Conservation (phyloP, 768 basidiomycete genomes). For the Macrocybe gigantea region DNA sequence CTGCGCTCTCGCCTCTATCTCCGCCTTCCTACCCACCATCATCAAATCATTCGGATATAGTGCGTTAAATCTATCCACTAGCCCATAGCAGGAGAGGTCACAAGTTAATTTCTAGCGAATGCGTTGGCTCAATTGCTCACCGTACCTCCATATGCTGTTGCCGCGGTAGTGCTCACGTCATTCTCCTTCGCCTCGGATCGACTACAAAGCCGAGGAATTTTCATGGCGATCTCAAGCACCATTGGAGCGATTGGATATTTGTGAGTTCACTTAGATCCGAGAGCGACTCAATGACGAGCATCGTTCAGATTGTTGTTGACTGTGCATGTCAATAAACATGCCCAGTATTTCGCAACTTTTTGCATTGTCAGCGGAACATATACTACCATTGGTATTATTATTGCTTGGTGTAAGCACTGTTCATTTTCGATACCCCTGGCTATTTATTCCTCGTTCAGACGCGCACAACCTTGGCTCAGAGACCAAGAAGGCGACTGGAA, state of each 20-base stretch:
- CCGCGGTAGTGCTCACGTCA: slow-evolving; percentile 53
- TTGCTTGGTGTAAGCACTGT: slow-evolving; percentile 65
- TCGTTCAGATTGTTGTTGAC: slow-evolving; percentile 45
- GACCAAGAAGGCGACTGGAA: slow-evolving; percentile 69
- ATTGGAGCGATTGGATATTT: slow-evolving; percentile 60
- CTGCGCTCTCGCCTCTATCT: slow-evolving; percentile 70
- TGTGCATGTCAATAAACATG: slow-evolving; percentile 48
- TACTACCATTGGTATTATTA: slow-evolving; percentile 64
- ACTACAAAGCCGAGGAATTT: slow-evolving; percentile 51
- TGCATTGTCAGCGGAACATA: slow-evolving; percentile 76
- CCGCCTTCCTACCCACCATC: slow-evolving; percentile 81
- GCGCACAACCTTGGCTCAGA: slow-evolving; percentile 77
- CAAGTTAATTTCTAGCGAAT: slow-evolving; percentile 35
- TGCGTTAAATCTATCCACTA: slow-evolving; percentile 25
- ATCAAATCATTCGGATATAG: slow-evolving; percentile 68
- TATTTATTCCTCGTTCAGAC: slow-evolving; percentile 26
- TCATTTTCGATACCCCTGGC: neutral
- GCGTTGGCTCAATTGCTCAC: slow-evolving; percentile 69
- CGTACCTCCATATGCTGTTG: slow-evolving; percentile 76
- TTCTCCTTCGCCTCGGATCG: slow-evolving; percentile 63
- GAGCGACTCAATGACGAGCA: neutral
- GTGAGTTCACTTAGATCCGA: slow-evolving; percentile 26
- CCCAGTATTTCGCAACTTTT: slow-evolving; percentile 74
- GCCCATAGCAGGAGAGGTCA: neutral
- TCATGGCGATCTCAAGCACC: slow-evolving; percentile 36